Conservation (phyloP, 2,329 filamentous ascomycete genomes). For the Claviceps paspali region DNA sequence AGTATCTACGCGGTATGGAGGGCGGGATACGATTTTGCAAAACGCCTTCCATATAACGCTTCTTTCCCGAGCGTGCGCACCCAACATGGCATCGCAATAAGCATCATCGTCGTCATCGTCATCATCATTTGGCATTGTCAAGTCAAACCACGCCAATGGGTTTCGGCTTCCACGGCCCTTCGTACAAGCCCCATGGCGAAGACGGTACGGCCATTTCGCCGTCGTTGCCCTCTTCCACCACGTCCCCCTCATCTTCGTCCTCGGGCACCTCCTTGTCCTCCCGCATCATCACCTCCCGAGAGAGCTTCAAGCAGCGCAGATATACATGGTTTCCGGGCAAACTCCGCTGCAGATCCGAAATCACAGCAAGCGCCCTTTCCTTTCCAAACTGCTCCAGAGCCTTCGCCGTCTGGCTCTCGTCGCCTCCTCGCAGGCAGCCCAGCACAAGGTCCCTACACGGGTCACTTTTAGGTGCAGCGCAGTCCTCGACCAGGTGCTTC, state of each 20-base stretch:
- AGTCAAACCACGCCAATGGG: constrained; percentile 38
- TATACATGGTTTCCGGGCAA: constrained; percentile 28
- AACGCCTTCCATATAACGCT: too few species aligned
- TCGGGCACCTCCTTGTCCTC: constrained; percentile 5
- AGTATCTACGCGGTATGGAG: too few species aligned
- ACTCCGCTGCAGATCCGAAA: constrained; percentile 24
- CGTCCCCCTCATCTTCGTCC: constrained; percentile 6
- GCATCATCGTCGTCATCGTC: too few species aligned
- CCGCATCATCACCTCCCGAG: constrained; percentile 22
- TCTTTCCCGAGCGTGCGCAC: too few species aligned
- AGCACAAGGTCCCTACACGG: constrained; percentile 22
- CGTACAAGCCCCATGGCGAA: constrained; percentile 31
- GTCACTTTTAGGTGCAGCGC: constrained; percentile 6
- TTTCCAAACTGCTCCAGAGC: constrained; percentile 22
- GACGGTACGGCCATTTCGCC: constrained; percentile 7
- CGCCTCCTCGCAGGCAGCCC: constrained; percentile 22
- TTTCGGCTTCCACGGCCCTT: constrained; percentile 39
- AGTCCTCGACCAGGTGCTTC: constrained; percentile 30
- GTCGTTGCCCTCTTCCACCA: constrained; percentile 5
- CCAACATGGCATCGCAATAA: too few species aligned
- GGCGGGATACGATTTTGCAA: too few species aligned
- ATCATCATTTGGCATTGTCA: too few species aligned
- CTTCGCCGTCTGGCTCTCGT: constrained; percentile 14
- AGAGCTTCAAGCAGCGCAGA: constrained; percentile 29
- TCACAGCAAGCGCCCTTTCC: constrained; percentile 19